Percentiles rank a stretch among this genome's conserved stretches.
Evolutionary conservation across 495 filamentous ascomycete genomes (phyloP).

Genomic region (Hypoxylon rickii): DNA sequence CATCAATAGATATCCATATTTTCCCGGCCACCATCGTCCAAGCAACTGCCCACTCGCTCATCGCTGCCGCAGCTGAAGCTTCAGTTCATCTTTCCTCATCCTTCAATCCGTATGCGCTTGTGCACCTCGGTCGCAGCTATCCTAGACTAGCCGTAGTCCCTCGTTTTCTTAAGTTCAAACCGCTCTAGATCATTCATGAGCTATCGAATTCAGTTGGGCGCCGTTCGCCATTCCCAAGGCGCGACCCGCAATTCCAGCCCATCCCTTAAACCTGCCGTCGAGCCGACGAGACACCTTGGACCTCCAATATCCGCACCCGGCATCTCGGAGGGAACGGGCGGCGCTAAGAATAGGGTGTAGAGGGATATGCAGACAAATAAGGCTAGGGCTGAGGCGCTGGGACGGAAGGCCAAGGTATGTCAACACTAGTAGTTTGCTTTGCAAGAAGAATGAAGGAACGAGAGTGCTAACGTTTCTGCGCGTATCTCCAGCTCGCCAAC

Average conservation of each 20-base stretch:
- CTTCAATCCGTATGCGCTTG: neutral
- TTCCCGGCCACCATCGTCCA: no score
- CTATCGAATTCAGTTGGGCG: slow-evolving; percentile 22
- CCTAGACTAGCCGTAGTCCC: neutral
- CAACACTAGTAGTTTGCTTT: slow-evolving; percentile 7
- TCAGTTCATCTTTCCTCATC: neutral
- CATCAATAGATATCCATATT: no score
- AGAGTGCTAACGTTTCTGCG: slow-evolving; percentile 33
- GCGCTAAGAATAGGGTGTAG: slow-evolving; percentile 16
- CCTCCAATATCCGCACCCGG: neutral
- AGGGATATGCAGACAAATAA: slow-evolving; percentile 62
- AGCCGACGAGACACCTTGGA: slow-evolving; percentile 8
- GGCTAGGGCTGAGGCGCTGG: slow-evolving; percentile 85
- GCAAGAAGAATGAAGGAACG: neutral
- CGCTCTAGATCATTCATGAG: slow-evolving; percentile 17
- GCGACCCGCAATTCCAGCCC: slow-evolving; percentile 1
- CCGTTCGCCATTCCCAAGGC: slow-evolving; percentile 27
- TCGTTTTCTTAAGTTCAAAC: neutral
- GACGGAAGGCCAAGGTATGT: slow-evolving; percentile 89
- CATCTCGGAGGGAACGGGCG: slow-evolving; percentile 24
- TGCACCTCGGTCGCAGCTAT: neutral
- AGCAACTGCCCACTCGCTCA: neutral
- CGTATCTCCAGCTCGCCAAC: slow-evolving; percentile 74
- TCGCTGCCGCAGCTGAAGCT: neutral
- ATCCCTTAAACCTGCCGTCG: neutral